These are phyloP conservation scores for Neurospora sublineolata DNA, from an alignment of 495 filamentous ascomycete genomes.

Conservation along the genomic window DNA sequence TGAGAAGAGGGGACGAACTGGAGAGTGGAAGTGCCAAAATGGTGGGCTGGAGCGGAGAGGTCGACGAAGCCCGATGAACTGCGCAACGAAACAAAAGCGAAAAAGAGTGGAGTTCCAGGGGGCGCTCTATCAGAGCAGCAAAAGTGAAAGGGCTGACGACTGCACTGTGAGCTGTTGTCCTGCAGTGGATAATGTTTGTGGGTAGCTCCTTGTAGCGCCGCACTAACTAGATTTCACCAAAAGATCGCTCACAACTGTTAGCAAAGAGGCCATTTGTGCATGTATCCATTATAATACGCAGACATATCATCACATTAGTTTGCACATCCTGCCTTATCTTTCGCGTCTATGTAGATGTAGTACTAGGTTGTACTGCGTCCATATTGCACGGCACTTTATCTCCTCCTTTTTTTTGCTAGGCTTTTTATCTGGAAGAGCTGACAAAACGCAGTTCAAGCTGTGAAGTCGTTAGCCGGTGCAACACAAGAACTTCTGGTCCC, in stretches of 20 bases:
- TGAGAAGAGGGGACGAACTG: background rate
- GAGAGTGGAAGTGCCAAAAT: slow-evolving; percentile 14
- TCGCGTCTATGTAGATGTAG: background rate
- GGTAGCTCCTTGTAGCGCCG: too few relatives aligned
- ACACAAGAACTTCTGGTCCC: background rate
- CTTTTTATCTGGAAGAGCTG: background rate
- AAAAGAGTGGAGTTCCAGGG: background rate
- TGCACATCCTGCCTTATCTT: background rate
- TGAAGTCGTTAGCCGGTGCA: background rate
- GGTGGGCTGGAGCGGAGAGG: slow-evolving; percentile 5
- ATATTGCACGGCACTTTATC: background rate
- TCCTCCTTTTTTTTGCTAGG: background rate
- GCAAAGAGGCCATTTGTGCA: background rate
- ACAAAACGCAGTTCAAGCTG: background rate
- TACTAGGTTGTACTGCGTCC: background rate
- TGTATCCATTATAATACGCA: background rate
- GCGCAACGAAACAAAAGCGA: background rate
- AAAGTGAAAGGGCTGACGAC: background rate
- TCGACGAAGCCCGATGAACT: background rate
- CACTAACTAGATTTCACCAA: background rate
- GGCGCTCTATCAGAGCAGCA: background rate
- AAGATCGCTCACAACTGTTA: background rate
- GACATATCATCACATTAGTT: background rate
- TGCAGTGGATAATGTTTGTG: background rate
- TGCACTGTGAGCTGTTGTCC: background rate